phyloP scores from a whole-genome alignment of 441 rosid species.

The Euphorbia corollata region DNA sequence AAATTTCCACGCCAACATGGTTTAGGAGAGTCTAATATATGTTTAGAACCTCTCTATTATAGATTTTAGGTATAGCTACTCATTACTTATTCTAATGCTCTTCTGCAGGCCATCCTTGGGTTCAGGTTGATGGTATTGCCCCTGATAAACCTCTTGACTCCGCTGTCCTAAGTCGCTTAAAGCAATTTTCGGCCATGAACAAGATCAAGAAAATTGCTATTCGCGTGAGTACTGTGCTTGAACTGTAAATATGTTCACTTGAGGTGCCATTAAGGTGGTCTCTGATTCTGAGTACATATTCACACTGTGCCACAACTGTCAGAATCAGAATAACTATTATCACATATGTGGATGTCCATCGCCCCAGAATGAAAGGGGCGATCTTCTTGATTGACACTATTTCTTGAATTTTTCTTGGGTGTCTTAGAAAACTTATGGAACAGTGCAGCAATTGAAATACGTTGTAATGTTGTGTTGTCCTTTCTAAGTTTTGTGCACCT shows the following conservation, averaged over 20 bases:
- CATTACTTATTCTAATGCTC: constrained; percentile 5
- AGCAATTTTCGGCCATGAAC: constrained; percentile 93
- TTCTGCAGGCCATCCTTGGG: constrained; percentile 89
- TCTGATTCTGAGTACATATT: background rate
- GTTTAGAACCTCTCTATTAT: background rate
- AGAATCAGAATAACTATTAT: no score
- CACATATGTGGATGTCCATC: background rate
- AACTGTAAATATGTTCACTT: background rate
- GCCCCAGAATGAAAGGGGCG: no score
- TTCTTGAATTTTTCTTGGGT: background rate
- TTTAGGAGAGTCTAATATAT: background rate
- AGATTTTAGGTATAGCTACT: constrained; percentile 9
- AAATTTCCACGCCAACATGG: background rate
- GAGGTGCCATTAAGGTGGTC: background rate
- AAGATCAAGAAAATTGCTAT: constrained; percentile 89
- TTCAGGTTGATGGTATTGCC: constrained; percentile 70
- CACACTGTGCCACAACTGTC: background rate
- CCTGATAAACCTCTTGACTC: constrained; percentile 90
- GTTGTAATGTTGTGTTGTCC: no score
- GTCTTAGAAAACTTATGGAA: constrained; percentile 2
- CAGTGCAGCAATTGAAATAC: background rate
- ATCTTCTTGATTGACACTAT: background rate
- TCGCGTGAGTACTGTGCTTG: constrained; percentile 38
- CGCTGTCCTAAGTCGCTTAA: constrained; percentile 79
- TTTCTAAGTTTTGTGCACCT: no score